These are phyloP conservation scores for Quillaja saponaria DNA, from an alignment of 306 rosid species.

Conservation along the genomic window DNA sequence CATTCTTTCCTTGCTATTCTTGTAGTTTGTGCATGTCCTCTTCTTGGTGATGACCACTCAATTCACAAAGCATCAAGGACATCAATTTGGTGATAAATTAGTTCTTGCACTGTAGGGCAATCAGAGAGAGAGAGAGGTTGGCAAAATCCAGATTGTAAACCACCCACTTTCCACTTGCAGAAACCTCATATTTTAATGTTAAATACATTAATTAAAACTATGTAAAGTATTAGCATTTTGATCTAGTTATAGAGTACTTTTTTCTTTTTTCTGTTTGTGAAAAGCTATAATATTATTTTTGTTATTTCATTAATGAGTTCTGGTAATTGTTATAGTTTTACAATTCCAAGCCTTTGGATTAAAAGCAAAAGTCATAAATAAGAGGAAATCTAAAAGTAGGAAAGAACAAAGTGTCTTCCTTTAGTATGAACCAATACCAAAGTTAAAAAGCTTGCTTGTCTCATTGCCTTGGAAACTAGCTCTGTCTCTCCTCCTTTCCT, in stretches of 20 bases:
- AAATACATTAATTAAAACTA: neutral
- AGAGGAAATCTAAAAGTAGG: too few relatives aligned
- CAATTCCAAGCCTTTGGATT: slow-evolving; percentile 22
- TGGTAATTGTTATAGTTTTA: neutral
- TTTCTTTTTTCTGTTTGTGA: too few relatives aligned
- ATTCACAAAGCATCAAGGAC: neutral
- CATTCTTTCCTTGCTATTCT: slow-evolving; percentile 35
- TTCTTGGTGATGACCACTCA: slow-evolving; percentile 15
- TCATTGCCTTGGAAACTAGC: too few relatives aligned
- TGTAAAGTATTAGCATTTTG: slow-evolving; percentile 25
- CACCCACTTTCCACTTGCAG: slow-evolving; percentile 21
- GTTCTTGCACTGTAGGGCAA: neutral
- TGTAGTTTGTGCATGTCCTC: slow-evolving; percentile 6
- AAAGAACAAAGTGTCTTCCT: too few relatives aligned
- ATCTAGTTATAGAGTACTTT: slow-evolving; percentile 27
- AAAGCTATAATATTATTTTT: neutral
- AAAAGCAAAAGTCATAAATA: too few relatives aligned
- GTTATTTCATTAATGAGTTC: too few relatives aligned
- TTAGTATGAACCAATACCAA: too few relatives aligned
- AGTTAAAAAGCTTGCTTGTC: too few relatives aligned
- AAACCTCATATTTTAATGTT: slow-evolving; percentile 10
- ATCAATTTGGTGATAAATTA: neutral
- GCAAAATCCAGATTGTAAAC: slow-evolving; percentile 28
- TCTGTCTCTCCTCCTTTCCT: too few relatives aligned
- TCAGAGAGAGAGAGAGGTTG: slow-evolving; percentile 7